A percentile compares a stretch with the other conserved stretches of the same genome.
These are phyloP conservation scores for Nothophaeocryptopus gaeumannii DNA, from an alignment of 2,329 filamentous ascomycete genomes.

Conservation along the genomic window DNA sequence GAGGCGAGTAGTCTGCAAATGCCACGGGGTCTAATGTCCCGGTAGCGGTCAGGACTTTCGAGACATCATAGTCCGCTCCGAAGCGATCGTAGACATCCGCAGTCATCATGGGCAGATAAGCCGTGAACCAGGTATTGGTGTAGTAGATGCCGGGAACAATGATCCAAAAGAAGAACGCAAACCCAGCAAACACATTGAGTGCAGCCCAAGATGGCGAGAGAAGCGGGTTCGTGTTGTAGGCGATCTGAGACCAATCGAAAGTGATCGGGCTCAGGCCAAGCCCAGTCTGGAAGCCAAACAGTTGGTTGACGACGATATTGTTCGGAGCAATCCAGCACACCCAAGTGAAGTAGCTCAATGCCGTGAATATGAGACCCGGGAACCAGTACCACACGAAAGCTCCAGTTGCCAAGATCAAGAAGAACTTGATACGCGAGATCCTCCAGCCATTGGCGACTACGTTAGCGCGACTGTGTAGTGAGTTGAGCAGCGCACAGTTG, in stretches of 20 bases:
- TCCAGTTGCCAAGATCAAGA: slow-evolving; percentile 67
- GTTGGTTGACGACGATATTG: slow-evolving; percentile 79
- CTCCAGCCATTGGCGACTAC: slow-evolving; percentile 63
- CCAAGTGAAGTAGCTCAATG: slow-evolving; percentile 83
- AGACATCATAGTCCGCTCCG: slow-evolving; percentile 76
- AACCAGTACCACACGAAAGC: slow-evolving; percentile 74
- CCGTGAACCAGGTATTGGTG: slow-evolving; percentile 65
- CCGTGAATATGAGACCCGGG: slow-evolving; percentile 77
- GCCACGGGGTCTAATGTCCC: slow-evolving; percentile 25
- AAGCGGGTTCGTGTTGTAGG: slow-evolving; percentile 73
- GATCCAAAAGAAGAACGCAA: slow-evolving; percentile 44
- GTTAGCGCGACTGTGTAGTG: slow-evolving; percentile 74
- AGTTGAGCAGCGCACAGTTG: slow-evolving; percentile 85
- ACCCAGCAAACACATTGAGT: slow-evolving; percentile 45
- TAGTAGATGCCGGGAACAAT: slow-evolving; percentile 46
- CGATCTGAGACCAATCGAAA: slow-evolving; percentile 89
- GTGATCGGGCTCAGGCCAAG: slow-evolving; percentile 79
- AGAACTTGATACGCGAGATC: slow-evolving; percentile 80
- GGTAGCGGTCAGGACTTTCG: slow-evolving; percentile 64
- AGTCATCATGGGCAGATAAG: slow-evolving; percentile 83
- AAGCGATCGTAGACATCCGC: slow-evolving; percentile 82
- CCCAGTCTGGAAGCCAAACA: slow-evolving; percentile 75
- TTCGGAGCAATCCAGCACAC: slow-evolving; percentile 86
- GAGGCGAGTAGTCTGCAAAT: slow-evolving; percentile 43
- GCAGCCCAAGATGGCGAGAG: slow-evolving; percentile 39